Conservation (phyloP, 257 asterid species). For the Solanum sitiens region DNA sequence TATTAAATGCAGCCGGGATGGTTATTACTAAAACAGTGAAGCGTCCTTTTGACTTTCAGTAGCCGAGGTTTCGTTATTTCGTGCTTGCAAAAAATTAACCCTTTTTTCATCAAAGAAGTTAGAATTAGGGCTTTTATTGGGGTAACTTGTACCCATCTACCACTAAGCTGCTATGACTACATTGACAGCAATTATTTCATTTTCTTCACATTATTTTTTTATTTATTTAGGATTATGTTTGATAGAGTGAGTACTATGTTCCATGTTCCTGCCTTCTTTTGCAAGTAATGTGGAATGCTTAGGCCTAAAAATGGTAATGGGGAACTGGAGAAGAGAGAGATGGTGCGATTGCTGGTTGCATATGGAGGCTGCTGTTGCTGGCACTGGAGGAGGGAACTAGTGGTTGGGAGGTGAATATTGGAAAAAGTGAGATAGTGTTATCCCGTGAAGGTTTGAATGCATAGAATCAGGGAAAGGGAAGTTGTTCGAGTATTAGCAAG, state of each 20-base stretch:
- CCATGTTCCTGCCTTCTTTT: neutral
- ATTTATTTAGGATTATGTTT: neutral
- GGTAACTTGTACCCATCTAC: neutral
- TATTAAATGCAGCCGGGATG: neutral
- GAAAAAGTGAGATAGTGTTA: neutral
- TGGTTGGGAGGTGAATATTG: neutral
- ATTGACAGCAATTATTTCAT: neutral
- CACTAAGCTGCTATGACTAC: neutral
- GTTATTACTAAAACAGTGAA: neutral
- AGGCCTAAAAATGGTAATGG: neutral
- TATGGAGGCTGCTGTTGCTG: neutral
- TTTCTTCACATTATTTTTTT: neutral
- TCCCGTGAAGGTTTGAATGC: neutral
- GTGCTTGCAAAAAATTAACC: neutral
- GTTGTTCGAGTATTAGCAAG: neutral
- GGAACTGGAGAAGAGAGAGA: neutral
- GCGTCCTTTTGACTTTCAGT: neutral
- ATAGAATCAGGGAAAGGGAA: neutral
- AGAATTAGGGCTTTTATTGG: neutral
- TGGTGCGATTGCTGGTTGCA: neutral
- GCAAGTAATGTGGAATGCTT: neutral
- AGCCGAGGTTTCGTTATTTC: neutral
- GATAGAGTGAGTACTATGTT: neutral
- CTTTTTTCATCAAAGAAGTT: neutral
- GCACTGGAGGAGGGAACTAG: neutral